These are phyloP conservation scores for Thermothelomyces thermophilus DNA, from an alignment of 2,329 filamentous ascomycete genomes.

Conservation along the genomic window DNA sequence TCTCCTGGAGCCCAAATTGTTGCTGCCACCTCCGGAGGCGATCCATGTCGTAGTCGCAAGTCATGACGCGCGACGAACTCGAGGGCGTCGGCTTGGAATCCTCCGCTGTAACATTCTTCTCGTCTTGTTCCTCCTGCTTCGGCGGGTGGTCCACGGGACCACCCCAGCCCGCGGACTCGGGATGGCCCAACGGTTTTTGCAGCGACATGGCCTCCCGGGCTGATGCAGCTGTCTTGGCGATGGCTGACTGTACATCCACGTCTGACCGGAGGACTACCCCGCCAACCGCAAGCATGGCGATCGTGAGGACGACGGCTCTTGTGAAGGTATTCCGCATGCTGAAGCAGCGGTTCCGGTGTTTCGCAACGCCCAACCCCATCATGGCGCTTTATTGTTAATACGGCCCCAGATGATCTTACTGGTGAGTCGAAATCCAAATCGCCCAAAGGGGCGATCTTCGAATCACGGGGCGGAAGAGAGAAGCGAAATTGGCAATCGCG, in stretches of 20 bases:
- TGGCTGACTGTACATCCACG: slow-evolving; percentile 35
- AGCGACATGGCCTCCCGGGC: slow-evolving; percentile 29
- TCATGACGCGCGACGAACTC: slow-evolving; percentile 34
- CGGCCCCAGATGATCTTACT: too few species aligned
- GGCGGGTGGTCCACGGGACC: neutral
- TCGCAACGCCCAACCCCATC: slow-evolving; percentile 22
- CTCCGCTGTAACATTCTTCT: slow-evolving; percentile 40
- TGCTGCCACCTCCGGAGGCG: slow-evolving; percentile 41
- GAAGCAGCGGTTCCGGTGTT: slow-evolving; percentile 35
- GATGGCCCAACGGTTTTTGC: slow-evolving; percentile 25
- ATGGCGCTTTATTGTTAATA: too few species aligned
- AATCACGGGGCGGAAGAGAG: too few species aligned
- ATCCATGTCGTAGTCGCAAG: slow-evolving; percentile 44
- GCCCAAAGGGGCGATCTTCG: too few species aligned
- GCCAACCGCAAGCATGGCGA: slow-evolving; percentile 38
- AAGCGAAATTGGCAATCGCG: neutral
- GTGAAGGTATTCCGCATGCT: slow-evolving; percentile 45
- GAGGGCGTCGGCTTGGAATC: slow-evolving; percentile 36
- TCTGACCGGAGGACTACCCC: slow-evolving; percentile 37
- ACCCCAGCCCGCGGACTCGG: slow-evolving; percentile 11
- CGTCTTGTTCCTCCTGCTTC: slow-evolving; percentile 3
- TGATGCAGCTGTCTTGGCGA: slow-evolving; percentile 36
- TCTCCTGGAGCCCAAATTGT: slow-evolving; percentile 42
- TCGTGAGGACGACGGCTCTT: slow-evolving; percentile 39
- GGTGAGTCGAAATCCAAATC: too few species aligned